phyloP scores from a whole-genome alignment of 306 rosid species.

The Lathyrus aphaca region DNA sequence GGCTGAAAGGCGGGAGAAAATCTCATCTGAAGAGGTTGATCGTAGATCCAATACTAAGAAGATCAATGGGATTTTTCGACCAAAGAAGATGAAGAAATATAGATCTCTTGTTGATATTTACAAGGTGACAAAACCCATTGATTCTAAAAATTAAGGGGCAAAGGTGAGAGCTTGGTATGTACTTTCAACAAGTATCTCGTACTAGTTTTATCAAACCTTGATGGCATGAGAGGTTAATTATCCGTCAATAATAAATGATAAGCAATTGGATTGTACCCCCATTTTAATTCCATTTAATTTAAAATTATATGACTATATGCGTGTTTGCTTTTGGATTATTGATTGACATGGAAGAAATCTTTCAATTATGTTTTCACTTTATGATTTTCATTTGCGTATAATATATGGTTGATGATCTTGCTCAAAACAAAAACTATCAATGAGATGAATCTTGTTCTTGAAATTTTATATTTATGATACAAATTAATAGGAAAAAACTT shows the following conservation, averaged over 20 bases:
- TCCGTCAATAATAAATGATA: not conserved
- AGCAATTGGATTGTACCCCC: not conserved
- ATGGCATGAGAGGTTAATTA: not conserved
- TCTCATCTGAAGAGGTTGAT: slow-evolving; percentile 29
- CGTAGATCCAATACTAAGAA: not conserved
- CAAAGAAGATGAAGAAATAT: slow-evolving; percentile 48
- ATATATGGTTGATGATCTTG: not conserved
- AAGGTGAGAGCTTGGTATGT: not conserved
- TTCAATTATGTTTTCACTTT: not conserved
- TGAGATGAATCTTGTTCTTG: too few species aligned
- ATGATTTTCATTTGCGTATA: slow-evolving; percentile 13
- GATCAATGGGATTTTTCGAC: slow-evolving; percentile 29
- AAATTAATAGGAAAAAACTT: too few species aligned
- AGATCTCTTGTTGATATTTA: slow-evolving; percentile 54
- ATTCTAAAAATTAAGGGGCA: not conserved
- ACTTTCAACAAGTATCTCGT: not conserved
- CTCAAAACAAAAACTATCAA: not conserved
- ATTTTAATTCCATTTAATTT: not conserved
- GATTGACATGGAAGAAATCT: not conserved
- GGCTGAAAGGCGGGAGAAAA: slow-evolving; percentile 5
- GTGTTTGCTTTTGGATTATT: not conserved
- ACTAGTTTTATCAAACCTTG: not conserved
- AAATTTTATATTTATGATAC: not conserved
- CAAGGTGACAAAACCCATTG: slow-evolving; percentile 40
- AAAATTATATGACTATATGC: not conserved